phyloP scores from a whole-genome alignment of 2,329 filamentous ascomycete genomes.

The Thielaviopsis populi region DNA sequence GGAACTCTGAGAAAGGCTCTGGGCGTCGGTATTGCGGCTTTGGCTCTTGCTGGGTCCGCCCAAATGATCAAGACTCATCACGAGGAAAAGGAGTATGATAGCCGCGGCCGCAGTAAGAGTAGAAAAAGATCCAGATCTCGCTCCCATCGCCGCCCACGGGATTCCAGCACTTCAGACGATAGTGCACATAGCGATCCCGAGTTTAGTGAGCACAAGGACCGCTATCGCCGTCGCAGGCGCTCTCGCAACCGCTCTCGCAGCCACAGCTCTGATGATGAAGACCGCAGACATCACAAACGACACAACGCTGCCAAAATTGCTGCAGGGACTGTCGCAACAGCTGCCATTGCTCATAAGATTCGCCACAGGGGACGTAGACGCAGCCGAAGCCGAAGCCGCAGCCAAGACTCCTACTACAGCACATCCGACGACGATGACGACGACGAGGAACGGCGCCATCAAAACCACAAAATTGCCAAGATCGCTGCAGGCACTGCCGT shows the following conservation, averaged over 20 bases:
- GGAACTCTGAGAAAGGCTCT: constrained; percentile 44
- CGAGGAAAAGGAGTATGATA: constrained; percentile 42
- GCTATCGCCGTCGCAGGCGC: not conserved
- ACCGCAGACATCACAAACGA: not conserved
- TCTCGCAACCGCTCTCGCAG: constrained; percentile 25
- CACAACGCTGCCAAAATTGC: constrained; percentile 42
- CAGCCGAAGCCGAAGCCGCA: constrained; percentile 30
- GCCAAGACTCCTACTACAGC: not conserved
- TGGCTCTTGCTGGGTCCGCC: constrained; percentile 49
- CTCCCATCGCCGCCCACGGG: not conserved
- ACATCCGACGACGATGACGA: not conserved
- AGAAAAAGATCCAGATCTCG: constrained; percentile 16
- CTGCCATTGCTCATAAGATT: constrained; percentile 29
- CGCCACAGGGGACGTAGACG: constrained; percentile 32
- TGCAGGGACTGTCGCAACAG: constrained; percentile 31
- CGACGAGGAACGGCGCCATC: not conserved
- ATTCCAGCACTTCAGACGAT: not conserved
- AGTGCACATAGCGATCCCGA: not conserved
- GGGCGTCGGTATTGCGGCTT: constrained; percentile 46
- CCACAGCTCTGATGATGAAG: constrained; percentile 20
- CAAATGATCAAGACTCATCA: constrained; percentile 49
- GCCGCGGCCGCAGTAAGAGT: constrained; percentile 34
- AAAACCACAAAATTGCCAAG: constrained; percentile 35
- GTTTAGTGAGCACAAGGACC: not conserved
- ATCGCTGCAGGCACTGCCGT: constrained; percentile 43